phyloP scores from a whole-genome alignment of 495 filamentous ascomycete genomes.

The Aspergillus olivimuriae region DNA sequence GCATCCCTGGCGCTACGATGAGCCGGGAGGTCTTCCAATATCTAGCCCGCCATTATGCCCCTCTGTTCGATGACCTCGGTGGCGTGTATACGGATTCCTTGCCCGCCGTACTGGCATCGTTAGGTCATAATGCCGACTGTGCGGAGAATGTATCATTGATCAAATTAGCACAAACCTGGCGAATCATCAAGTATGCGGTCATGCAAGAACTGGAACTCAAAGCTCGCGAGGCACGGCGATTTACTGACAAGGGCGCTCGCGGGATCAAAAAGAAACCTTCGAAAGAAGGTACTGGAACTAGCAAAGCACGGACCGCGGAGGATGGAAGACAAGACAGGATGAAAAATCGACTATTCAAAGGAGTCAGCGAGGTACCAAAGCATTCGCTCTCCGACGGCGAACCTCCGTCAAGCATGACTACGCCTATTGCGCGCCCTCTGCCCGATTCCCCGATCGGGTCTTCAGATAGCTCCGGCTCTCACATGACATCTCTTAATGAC shows the following conservation, averaged over 20 bases:
- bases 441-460: slow-evolving; percentile 39
- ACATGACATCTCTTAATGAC: slow-evolving; percentile 27
- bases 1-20: slow-evolving; percentile 47
- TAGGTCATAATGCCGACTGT: slow-evolving; percentile 56
- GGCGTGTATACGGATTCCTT: slow-evolving; percentile 31
- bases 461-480: slow-evolving; percentile 25
- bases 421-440: slow-evolving; percentile 67
- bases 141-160: slow-evolving; percentile 54
- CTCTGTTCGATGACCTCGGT: slow-evolving; percentile 26
- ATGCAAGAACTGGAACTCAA: slow-evolving; percentile 52
- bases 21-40: slow-evolving; percentile 50
- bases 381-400: slow-evolving; percentile 46
- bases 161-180: slow-evolving; percentile 70
- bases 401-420: slow-evolving; percentile 71
- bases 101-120: slow-evolving; percentile 43
- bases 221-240: slow-evolving; percentile 48
- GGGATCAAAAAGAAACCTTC: slow-evolving; percentile 24
- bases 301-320: slow-evolving; percentile 21
- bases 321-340: slow-evolving; percentile 35
- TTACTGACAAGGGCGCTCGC: slow-evolving; percentile 16
- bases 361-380: slow-evolving; percentile 29
- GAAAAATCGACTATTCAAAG: slow-evolving; percentile 40
- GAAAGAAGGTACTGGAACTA: slow-evolving; percentile 25
- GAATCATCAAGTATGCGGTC: slow-evolving; percentile 57
- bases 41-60: slow-evolving; percentile 52